phyloP scores from a whole-genome alignment of 768 basidiomycete genomes.

The Russula dissimulans region DNA sequence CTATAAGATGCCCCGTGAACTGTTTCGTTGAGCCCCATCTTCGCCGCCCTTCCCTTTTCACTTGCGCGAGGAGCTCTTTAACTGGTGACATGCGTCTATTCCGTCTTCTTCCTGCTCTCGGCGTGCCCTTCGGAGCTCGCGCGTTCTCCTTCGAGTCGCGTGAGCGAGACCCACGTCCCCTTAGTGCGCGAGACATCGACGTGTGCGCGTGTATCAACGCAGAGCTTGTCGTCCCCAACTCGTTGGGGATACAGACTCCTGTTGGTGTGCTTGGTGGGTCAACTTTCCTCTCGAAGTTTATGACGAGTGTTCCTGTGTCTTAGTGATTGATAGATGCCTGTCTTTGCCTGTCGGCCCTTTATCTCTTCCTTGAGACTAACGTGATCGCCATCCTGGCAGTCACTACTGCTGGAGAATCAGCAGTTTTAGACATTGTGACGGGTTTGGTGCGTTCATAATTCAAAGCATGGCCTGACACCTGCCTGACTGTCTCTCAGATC shows the following conservation, averaged over 20 bases:
- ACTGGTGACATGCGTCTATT: constrained; percentile 8
- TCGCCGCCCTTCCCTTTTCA: not conserved
- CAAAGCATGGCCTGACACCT: not conserved
- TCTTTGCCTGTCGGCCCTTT: constrained; percentile 35
- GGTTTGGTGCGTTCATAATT: constrained; percentile 26
- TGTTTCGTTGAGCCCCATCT: not conserved
- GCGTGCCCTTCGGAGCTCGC: not conserved
- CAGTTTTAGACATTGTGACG: constrained; percentile 27
- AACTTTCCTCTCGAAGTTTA: not conserved
- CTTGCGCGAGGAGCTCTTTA: too few species aligned
- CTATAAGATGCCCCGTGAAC: not conserved
- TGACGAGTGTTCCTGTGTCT: not conserved
- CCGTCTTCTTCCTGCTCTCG: not conserved
- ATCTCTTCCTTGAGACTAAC: constrained; percentile 29
- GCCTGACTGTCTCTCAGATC: constrained; percentile 21
- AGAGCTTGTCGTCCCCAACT: constrained; percentile 25
- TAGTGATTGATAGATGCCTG: constrained; percentile 30
- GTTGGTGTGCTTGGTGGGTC: constrained; percentile 27
- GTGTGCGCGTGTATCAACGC: constrained; percentile 33
- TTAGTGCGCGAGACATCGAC: constrained; percentile 26
- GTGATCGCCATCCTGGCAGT: constrained; percentile 26
- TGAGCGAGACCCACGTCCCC: not conserved
- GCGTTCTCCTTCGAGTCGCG: constrained; percentile 7
- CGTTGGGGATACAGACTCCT: constrained; percentile 21
- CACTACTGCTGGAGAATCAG: constrained; percentile 25